Evolutionary conservation across 331 rosid species (phyloP).

Genomic region (Spiraea crenata): DNA sequence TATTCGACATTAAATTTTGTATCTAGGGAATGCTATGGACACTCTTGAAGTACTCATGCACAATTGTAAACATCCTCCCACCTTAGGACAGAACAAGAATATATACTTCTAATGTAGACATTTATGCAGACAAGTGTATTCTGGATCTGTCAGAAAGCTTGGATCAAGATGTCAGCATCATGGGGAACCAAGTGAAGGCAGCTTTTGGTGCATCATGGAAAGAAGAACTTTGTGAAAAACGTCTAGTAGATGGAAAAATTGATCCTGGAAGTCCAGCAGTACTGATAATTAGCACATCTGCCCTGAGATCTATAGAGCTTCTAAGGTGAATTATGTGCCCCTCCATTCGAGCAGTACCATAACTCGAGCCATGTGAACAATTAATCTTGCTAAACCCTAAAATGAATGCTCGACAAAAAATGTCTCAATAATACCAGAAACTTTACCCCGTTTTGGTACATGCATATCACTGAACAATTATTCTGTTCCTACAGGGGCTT

Average conservation of each 20-base stretch:
- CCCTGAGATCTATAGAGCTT: constrained; percentile 68
- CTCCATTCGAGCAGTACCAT: background rate
- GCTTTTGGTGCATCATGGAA: constrained; percentile 76
- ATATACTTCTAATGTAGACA: background rate
- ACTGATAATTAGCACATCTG: constrained; percentile 62
- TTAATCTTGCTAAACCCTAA: background rate
- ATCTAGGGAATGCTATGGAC: background rate
- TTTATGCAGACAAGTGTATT: constrained; percentile 38
- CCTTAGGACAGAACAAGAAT: background rate
- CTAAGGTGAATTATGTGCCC: constrained; percentile 40
- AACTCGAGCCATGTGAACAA: background rate
- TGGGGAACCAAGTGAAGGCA: constrained; percentile 48
- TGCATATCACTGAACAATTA: background rate
- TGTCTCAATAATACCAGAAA: background rate
- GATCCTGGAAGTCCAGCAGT: constrained; percentile 72
- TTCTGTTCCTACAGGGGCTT: constrained; percentile 49
- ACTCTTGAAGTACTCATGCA: background rate
- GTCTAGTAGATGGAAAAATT: constrained; percentile 40
- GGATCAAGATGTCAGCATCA: constrained; percentile 33
- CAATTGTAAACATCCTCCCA: background rate
- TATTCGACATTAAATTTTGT: background rate
- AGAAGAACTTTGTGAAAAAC: constrained; percentile 49
- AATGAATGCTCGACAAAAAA: background rate
- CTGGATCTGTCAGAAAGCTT: constrained; percentile 39
- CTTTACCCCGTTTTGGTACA: background rate